Percentiles rank a stretch among this genome's conserved stretches.
Evolutionary conservation across 345 rosid genomes (phyloP).

Genomic region (Bruguiera sexangula): DNA sequence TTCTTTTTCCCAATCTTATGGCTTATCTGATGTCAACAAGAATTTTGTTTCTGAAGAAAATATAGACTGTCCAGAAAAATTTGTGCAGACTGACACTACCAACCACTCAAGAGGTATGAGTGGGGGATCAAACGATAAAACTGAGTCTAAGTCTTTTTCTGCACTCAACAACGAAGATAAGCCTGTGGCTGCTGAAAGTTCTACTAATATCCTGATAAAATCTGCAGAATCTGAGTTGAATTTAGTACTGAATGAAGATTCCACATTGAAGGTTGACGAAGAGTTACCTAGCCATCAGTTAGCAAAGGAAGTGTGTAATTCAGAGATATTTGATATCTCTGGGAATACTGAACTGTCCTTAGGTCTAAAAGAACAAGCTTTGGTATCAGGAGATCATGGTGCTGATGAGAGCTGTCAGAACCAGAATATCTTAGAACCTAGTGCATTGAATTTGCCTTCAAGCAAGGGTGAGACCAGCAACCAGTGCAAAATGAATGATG

Average conservation of each 20-base stretch:
- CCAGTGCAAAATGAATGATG: slow-evolving; percentile 18
- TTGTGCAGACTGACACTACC: slow-evolving; percentile 9
- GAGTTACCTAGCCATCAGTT: slow-evolving; percentile 22
- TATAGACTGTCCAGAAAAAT: neutral
- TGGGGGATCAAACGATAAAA: slow-evolving; percentile 29
- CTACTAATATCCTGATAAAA: slow-evolving; percentile 9
- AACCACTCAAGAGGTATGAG: slow-evolving; percentile 25
- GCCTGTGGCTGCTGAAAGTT: slow-evolving; percentile 21
- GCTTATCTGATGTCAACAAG: slow-evolving; percentile 26
- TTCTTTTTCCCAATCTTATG: slow-evolving; percentile 22
- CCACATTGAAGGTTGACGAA: slow-evolving; percentile 18
- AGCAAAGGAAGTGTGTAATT: slow-evolving; percentile 23
- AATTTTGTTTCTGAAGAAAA: slow-evolving; percentile 15
- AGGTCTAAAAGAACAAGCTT: slow-evolving; percentile 24
- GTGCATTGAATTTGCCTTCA: slow-evolving; percentile 50
- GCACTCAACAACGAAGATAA: slow-evolving; percentile 21
- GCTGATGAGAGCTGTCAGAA: slow-evolving; percentile 23
- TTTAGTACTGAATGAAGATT: slow-evolving; percentile 21
- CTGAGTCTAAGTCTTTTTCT: slow-evolving; percentile 29
- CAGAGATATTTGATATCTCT: slow-evolving; percentile 23
- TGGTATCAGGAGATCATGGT: slow-evolving; percentile 21
- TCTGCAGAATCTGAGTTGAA: slow-evolving; percentile 33
- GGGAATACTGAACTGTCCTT: slow-evolving; percentile 34
- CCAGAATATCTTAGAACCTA: slow-evolving; percentile 26
- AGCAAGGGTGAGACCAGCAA: slow-evolving; percentile 38